Conservation (phyloP, 164 flowering plant species). For the Paratinospora sagittata region DNA sequence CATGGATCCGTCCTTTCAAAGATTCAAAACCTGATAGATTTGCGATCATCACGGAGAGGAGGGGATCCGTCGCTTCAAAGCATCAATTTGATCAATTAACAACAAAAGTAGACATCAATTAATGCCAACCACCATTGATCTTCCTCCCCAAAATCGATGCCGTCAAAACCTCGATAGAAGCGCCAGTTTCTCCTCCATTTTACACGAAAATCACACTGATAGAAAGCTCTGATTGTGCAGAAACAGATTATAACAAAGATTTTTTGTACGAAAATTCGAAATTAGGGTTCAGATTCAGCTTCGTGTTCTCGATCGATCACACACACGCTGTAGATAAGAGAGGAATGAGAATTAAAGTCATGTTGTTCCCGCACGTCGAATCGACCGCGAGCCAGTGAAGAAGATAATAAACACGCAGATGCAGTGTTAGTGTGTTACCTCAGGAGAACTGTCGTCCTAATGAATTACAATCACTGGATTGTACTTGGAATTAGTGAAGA, state of each 20-base stretch:
- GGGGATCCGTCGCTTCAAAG: background rate
- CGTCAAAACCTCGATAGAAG: background rate
- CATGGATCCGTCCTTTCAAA: background rate
- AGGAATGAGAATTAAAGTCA: background rate
- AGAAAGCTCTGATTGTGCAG: constrained; percentile 1
- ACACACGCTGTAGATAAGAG: background rate
- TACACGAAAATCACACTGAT: constrained; percentile 4
- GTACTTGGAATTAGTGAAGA: background rate
- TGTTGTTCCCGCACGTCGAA: background rate
- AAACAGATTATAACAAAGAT: background rate
- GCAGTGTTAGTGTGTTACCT: background rate
- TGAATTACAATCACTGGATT: background rate
- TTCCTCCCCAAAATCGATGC: background rate
- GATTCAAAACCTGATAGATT: background rate
- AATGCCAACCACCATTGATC: background rate
- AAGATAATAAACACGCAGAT: background rate
- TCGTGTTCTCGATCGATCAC: too few species aligned
- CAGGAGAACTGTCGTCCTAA: background rate
- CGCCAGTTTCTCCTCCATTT: background rate
- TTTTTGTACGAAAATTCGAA: background rate
- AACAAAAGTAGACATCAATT: background rate
- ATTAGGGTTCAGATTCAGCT: background rate
- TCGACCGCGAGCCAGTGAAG: background rate
- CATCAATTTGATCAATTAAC: background rate
- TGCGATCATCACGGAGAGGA: background rate